phyloP scores from a whole-genome alignment of 768 basidiomycete genomes.

The Pleurotus citrinopileatus region DNA sequence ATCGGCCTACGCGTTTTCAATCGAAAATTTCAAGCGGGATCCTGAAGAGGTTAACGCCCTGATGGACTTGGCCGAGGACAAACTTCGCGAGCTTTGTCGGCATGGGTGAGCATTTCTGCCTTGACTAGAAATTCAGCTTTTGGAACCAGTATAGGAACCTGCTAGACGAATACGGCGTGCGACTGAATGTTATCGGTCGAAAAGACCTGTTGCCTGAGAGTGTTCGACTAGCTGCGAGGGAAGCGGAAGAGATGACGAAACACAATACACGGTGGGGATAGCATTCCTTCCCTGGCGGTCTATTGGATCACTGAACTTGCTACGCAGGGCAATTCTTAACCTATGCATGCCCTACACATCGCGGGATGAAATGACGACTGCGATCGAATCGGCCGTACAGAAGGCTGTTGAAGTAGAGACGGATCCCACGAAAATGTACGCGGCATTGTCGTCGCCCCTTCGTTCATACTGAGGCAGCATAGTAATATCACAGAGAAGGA shows the following conservation, averaged over 20 bases:
- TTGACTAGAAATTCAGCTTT: neutral
- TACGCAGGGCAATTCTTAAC: slow-evolving; percentile 85
- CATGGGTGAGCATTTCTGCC: slow-evolving; percentile 65
- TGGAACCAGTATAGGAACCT: slow-evolving; percentile 71
- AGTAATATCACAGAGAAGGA: slow-evolving; percentile 60
- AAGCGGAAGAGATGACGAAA: slow-evolving; percentile 76
- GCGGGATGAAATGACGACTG: slow-evolving; percentile 85
- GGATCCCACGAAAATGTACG: neutral
- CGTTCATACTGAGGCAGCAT: no score
- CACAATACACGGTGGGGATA: slow-evolving; percentile 59
- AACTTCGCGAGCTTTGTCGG: slow-evolving; percentile 72
- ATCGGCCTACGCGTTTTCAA: slow-evolving; percentile 95
- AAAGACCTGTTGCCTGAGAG: slow-evolving; percentile 71
- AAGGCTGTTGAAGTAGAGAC: slow-evolving; percentile 33
- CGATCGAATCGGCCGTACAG: slow-evolving; percentile 55
- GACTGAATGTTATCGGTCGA: slow-evolving; percentile 80
- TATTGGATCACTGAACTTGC: slow-evolving; percentile 1
- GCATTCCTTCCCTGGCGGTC: neutral
- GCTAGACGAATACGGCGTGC: slow-evolving; percentile 77
- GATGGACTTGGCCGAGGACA: slow-evolving; percentile 80
- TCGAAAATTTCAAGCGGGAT: slow-evolving; percentile 93
- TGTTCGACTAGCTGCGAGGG: slow-evolving; percentile 64
- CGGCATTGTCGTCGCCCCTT: neutral
- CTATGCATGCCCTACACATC: slow-evolving; percentile 92
- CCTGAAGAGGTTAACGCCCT: slow-evolving; percentile 83